Percentiles rank a stretch among this genome's conserved stretches.
These are phyloP conservation scores for Irpex rosettiformis DNA, from an alignment of 1,284 basidiomycete genomes.

Conservation along the genomic window DNA sequence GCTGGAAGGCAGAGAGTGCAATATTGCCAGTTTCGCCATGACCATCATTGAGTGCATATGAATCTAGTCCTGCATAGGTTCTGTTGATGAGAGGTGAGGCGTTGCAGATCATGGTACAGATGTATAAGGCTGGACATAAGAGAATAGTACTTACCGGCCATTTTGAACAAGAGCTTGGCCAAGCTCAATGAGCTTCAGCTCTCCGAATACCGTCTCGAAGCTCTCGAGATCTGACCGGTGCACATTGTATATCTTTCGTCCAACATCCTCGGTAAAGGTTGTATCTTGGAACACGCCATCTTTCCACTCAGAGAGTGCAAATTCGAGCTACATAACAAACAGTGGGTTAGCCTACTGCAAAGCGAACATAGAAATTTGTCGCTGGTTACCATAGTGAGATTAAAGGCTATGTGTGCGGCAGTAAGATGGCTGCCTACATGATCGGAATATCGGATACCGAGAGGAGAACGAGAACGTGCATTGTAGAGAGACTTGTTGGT, in stretches of 20 bases:
- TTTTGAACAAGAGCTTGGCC: neutral
- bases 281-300: neutral
- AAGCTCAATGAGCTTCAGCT: neutral
- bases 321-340: neutral
- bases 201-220: neutral
- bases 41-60: neutral
- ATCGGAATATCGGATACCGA: neutral
- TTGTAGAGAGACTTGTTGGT: constrained; percentile 1
- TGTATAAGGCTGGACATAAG: neutral
- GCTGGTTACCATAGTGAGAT: neutral
- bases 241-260: neutral
- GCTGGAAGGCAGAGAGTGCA: neutral
- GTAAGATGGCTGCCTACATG: neutral
- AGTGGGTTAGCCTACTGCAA: neutral
- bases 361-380: neutral
- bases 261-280: neutral
- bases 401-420: neutral
- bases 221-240: neutral
- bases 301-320: neutral
- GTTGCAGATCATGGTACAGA: neutral
- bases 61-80: neutral
- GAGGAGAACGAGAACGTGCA: neutral
- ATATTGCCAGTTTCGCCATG: neutral
- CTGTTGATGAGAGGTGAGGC: neutral
- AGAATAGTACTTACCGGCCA: neutral